phyloP scores from a whole-genome alignment of 2,329 filamentous ascomycete species.

The Curvularia spicifera region DNA sequence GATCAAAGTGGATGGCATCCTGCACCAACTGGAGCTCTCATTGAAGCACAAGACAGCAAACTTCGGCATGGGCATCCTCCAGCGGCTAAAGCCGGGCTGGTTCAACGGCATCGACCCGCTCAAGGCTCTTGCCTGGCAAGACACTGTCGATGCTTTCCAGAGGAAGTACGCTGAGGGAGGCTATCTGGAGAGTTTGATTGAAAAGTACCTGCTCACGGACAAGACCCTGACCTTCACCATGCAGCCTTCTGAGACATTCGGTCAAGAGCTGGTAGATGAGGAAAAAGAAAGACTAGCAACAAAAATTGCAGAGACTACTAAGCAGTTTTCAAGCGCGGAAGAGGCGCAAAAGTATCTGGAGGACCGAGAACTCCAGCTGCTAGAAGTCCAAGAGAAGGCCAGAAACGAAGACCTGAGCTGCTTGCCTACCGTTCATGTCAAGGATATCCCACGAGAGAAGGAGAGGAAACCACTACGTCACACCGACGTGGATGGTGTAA shows the following conservation, averaged over 20 bases:
- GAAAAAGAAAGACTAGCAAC: constrained; percentile 75
- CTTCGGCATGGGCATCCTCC: constrained; percentile 90
- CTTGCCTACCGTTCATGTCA: constrained; percentile 84
- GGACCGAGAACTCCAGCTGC: constrained; percentile 77
- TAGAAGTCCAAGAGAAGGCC: constrained; percentile 83
- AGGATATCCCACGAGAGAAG: constrained; percentile 82
- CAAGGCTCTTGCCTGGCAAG: constrained; percentile 88
- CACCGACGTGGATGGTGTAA: constrained; percentile 64
- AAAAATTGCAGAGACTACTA: constrained; percentile 74
- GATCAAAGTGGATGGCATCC: constrained; percentile 88
- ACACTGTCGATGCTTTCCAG: constrained; percentile 84
- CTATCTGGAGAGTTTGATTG: constrained; percentile 83
- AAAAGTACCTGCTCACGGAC: constrained; percentile 90
- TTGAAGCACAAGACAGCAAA: constrained; percentile 96
- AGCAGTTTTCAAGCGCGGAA: constrained; percentile 72
- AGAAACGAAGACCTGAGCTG: constrained; percentile 85
- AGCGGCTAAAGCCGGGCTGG: constrained; percentile 88
- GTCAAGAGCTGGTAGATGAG: constrained; percentile 74
- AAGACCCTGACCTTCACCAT: constrained; percentile 92
- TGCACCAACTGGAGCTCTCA: constrained; percentile 92
- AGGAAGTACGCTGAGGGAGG: constrained; percentile 72
- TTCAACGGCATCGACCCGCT: constrained; percentile 96
- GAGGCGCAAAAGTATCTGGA: constrained; percentile 75
- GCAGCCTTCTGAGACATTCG: constrained; percentile 80
- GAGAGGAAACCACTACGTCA: constrained; percentile 73